phyloP scores from a whole-genome alignment of 352 stramenopile species.

The Phytophthora pistaciae region DNA sequence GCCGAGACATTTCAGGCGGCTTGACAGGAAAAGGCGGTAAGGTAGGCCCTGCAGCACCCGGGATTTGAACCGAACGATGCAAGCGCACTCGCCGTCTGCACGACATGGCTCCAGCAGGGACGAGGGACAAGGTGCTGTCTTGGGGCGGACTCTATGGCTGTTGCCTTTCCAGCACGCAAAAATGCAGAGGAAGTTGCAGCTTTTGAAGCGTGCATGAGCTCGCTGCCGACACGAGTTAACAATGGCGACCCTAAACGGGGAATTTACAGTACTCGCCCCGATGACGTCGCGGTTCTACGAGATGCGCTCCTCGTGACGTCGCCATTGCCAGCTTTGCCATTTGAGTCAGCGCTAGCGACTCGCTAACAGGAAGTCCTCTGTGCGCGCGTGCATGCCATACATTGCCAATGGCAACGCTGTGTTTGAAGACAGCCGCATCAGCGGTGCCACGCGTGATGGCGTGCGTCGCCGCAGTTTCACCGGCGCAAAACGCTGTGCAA shows the following conservation, averaged over 20 bases:
- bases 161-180: background rate
- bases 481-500: background rate
- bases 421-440: background rate
- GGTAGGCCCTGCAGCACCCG: background rate
- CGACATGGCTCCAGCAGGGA: background rate
- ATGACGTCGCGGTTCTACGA: conserved; percentile 10
- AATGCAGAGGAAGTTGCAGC: too few species aligned
- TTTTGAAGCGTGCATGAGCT: background rate
- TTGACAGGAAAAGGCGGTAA: background rate
- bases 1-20: background rate
- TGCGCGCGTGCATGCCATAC: too few species aligned
- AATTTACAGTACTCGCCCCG: background rate
- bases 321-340: background rate
- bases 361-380: too few species aligned
- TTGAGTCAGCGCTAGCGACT: too few species aligned
- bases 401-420: background rate
- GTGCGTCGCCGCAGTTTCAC: background rate
- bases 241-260: background rate
- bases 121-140: background rate
- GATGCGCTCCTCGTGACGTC: background rate
- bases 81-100: background rate
- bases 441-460: background rate
- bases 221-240: background rate
- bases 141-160: background rate
- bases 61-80: background rate